Evolutionary conservation across 768 basidiomycete genomes (phyloP).

Genomic region (Hortiboletus flavorubellus): DNA sequence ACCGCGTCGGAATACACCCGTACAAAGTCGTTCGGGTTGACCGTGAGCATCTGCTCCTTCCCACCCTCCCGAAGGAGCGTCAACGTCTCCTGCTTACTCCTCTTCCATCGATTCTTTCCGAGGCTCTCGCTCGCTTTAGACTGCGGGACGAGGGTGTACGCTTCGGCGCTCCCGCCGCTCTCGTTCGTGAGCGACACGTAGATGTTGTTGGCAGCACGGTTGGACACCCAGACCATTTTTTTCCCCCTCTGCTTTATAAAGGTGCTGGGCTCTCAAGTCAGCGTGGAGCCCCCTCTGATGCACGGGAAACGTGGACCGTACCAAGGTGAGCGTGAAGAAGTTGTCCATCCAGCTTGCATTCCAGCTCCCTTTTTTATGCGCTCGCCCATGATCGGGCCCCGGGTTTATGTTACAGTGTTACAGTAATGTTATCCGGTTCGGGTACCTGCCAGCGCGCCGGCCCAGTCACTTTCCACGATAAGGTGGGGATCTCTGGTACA

Average conservation of each 20-base stretch:
- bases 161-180: background rate
- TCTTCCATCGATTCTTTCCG: conserved; percentile 8
- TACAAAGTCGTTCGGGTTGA: conserved; percentile 15
- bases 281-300: background rate
- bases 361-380: background rate
- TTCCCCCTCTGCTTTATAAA: too few relatives aligned
- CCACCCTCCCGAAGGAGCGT: conserved; percentile 3
- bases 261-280: background rate
- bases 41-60: conserved; percentile 7
- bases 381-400: background rate
- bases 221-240: conserved; percentile 20
- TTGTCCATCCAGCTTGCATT: background rate
- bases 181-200: conserved; percentile 7
- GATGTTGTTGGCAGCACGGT: background rate
- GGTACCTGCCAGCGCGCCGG: background rate
- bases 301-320: background rate
- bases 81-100: conserved; percentile 8
- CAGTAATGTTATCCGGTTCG: background rate
- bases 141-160: background rate
- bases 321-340: background rate
- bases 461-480: background rate
- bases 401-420: too few relatives aligned
- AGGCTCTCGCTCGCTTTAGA: background rate
- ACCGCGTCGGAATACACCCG: conserved; percentile 10
- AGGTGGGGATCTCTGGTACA: background rate